Percentiles rank a stretch among this genome's conserved stretches.
Evolutionary conservation across 163 green algal genomes (phyloP).

Genomic region (Chlorella variabilis): DNA sequence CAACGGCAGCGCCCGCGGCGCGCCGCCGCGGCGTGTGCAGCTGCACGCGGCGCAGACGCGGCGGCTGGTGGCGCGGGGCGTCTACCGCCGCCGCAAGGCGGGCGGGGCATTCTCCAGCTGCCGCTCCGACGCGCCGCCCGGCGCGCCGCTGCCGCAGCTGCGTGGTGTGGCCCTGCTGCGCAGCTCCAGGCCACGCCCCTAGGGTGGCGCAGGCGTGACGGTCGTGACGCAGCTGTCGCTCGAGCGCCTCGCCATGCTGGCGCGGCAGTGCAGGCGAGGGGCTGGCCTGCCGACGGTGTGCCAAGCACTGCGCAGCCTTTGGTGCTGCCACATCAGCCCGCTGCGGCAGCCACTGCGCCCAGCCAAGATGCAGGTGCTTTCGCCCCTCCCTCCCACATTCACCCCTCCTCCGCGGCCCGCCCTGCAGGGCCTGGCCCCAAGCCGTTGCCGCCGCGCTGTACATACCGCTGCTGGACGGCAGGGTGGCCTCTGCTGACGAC

Average conservation of each 20-base stretch:
- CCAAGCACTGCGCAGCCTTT: neutral
- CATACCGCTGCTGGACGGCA: slow-evolving; percentile 29
- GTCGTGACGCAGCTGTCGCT: slow-evolving; percentile 56
- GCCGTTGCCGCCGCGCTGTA: neutral
- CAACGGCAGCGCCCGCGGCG: neutral
- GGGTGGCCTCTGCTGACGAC: slow-evolving; percentile 1
- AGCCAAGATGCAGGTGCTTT: neutral
- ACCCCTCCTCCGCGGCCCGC: no score
- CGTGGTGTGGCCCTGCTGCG: neutral
- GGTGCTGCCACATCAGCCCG: slow-evolving; percentile 13
- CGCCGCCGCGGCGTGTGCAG: neutral
- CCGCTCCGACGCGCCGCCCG: neutral
- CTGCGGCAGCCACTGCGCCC: slow-evolving; percentile 46
- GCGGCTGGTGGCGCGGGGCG: neutral
- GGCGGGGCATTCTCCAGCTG: neutral
- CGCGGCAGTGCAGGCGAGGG: slow-evolving; percentile 39
- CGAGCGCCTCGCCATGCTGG: slow-evolving; percentile 47
- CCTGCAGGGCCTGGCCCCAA: neutral
- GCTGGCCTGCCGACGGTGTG: neutral
- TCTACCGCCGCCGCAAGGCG: neutral
- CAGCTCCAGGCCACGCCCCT: slow-evolving; percentile 7
- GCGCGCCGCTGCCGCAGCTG: neutral
- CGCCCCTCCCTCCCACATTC: neutral
- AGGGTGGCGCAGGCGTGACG: slow-evolving; percentile 26
- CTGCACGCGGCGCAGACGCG: neutral